Evolutionary conservation across 805 yeast species (phyloP).

Genomic region (Candida berthetii): DNA sequence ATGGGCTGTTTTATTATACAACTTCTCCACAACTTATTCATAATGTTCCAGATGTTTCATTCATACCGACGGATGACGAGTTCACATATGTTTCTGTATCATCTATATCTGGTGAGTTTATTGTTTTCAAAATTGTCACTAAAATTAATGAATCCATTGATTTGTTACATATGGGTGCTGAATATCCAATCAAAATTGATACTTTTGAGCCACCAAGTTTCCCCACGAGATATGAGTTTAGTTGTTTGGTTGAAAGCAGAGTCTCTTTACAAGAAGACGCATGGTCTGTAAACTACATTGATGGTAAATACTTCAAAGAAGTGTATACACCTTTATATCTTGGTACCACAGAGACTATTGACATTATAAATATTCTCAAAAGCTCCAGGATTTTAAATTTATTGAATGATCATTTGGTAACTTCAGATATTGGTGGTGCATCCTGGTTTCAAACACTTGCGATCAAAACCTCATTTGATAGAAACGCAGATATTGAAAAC

Average conservation of each 20-base stretch:
- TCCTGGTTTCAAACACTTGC: slow-evolving; percentile 23
- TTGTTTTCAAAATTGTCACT: slow-evolving; percentile 6
- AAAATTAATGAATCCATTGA: neutral
- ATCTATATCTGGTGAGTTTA: slow-evolving; percentile 36
- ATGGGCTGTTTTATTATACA: slow-evolving; percentile 15
- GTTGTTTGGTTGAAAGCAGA: slow-evolving; percentile 26
- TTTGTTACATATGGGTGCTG: neutral
- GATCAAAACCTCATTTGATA: slow-evolving; percentile 15
- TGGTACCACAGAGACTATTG: slow-evolving; percentile 31
- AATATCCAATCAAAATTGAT: neutral
- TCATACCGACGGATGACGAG: slow-evolving; percentile 19
- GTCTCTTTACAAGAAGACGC: slow-evolving; percentile 37
- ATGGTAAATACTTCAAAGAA: slow-evolving; percentile 34
- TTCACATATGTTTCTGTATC: slow-evolving; percentile 29
- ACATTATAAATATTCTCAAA: slow-evolving; percentile 23
- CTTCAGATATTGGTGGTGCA: slow-evolving; percentile 34
- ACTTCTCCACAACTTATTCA: slow-evolving; percentile 39
- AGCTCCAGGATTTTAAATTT: slow-evolving; percentile 36
- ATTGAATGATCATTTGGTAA: slow-evolving; percentile 30
- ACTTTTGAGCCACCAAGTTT: neutral
- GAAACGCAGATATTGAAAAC: neutral
- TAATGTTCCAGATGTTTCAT: slow-evolving; percentile 50
- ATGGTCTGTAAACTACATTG: slow-evolving; percentile 46
- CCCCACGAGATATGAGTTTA: neutral
- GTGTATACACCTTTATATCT: slow-evolving; percentile 42